Conservation (phyloP, 345 rosid genomes). For the Linum lewisii region DNA sequence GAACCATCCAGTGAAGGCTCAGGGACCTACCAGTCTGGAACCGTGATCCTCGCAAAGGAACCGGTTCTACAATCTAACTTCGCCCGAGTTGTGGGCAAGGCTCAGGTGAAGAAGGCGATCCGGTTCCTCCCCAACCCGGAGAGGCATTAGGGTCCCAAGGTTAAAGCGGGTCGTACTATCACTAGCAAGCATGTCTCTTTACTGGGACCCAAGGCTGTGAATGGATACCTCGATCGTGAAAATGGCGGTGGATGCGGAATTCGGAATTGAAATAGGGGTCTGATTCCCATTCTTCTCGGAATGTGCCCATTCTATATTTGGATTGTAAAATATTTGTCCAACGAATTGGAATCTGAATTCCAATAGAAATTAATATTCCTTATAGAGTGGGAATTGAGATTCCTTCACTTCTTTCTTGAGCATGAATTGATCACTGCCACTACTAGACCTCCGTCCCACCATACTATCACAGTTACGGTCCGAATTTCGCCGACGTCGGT, state of each 20-base stretch:
- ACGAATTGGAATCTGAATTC: too few relatives aligned
- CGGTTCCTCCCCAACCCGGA: constrained; percentile 96
- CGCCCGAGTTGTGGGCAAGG: constrained; percentile 85
- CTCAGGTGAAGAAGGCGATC: constrained; percentile 83
- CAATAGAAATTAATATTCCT: too few relatives aligned
- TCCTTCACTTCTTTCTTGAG: too few relatives aligned
- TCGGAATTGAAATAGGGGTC: too few relatives aligned
- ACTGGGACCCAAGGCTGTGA: constrained; percentile 81
- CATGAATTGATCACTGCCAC: too few relatives aligned
- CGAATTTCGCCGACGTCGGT: too few relatives aligned
- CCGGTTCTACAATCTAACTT: constrained; percentile 90
- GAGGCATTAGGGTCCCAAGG: constrained; percentile 99
- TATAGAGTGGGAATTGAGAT: too few relatives aligned
- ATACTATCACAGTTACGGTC: too few relatives aligned
- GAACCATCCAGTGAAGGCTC: constrained; percentile 88
- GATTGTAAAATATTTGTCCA: too few relatives aligned
- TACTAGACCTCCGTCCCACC: too few relatives aligned
- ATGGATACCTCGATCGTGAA: constrained; percentile 48
- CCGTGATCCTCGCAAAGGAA: constrained; percentile 81
- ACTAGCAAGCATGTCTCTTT: constrained; percentile 93
- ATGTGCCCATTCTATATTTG: too few relatives aligned
- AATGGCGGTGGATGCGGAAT: constrained; percentile 22
- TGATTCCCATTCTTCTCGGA: too few relatives aligned
- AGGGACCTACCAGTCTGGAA: constrained; percentile 72
- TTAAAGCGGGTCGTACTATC: constrained; percentile 89